Conservation (phyloP, 2,329 filamentous ascomycete species). For the Penicillium sp. region DNA sequence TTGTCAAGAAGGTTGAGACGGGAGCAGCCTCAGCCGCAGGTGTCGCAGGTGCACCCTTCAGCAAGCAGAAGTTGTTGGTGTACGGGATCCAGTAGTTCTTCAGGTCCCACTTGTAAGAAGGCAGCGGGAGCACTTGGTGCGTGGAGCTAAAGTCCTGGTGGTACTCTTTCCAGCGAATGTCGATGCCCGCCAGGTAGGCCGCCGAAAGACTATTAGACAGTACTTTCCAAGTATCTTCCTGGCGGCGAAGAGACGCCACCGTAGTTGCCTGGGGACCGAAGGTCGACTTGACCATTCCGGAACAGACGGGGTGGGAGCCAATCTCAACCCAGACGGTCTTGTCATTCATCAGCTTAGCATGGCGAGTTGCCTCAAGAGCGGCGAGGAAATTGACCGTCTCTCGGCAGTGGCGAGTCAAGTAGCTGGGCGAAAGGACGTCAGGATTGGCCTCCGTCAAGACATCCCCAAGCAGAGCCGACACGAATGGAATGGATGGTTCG, state of each 20-base stretch:
- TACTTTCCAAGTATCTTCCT: conserved; percentile 46
- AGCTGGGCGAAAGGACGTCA: conserved; percentile 38
- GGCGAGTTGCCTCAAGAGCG: conserved; percentile 41
- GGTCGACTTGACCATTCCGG: conserved; percentile 52
- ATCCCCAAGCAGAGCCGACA: conserved; percentile 48
- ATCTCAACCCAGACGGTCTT: conserved; percentile 71
- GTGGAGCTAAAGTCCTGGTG: conserved; percentile 40
- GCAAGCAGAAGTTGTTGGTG: conserved; percentile 35
- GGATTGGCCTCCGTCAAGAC: conserved; percentile 38
- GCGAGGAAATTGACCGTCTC: conserved; percentile 48
- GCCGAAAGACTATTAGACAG: conserved; percentile 36
- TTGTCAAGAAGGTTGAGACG: conserved; percentile 26
- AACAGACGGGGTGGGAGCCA: conserved; percentile 50
- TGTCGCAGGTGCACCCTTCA: conserved; percentile 31
- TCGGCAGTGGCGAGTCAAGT: conserved; percentile 44
- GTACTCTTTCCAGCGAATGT: conserved; percentile 45
- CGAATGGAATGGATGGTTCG: conserved; percentile 41
- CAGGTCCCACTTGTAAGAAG: conserved; percentile 40
- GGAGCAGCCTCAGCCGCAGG: conserved; percentile 16
- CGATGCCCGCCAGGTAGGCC: conserved; percentile 40
- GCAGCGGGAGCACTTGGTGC: conserved; percentile 36
- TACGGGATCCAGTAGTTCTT: conserved; percentile 43
- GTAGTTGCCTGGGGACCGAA: conserved; percentile 58
- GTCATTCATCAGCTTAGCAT: conserved; percentile 55
- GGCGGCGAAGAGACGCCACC: conserved; percentile 42